phyloP scores from a whole-genome alignment of 1,139 yeast species.

The Saccharomycopsis crataegensis region DNA sequence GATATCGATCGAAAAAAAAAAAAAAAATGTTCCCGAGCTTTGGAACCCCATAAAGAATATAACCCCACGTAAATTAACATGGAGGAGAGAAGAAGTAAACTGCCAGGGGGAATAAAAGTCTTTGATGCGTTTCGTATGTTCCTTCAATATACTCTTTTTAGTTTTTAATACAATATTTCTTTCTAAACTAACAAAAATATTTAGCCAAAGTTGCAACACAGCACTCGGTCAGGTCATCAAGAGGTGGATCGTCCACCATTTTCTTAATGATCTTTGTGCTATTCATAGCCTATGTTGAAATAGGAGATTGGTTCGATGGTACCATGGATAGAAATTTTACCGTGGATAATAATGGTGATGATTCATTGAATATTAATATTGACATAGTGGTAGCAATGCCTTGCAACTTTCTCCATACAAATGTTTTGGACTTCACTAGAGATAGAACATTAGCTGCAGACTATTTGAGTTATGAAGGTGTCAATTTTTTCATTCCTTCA shows the following conservation, averaged over 20 bases:
- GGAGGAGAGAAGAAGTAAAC: not conserved
- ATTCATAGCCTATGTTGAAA: constrained; percentile 75
- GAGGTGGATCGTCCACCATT: constrained; percentile 75
- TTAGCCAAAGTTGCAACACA: constrained; percentile 66
- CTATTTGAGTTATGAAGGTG: constrained; percentile 59
- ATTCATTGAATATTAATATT: constrained; percentile 60
- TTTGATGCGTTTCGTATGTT: constrained; percentile 69
- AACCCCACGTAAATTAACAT: no score
- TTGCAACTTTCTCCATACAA: constrained; percentile 67
- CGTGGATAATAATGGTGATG: constrained; percentile 58
- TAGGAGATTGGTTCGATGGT: constrained; percentile 84
- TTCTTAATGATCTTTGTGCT: constrained; percentile 52
- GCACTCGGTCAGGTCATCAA: constrained; percentile 62
- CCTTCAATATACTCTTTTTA: not conserved
- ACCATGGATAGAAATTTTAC: constrained; percentile 68
- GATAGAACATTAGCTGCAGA: constrained; percentile 78
- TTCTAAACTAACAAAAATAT: not conserved
- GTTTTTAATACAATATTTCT: not conserved
- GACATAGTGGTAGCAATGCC: constrained; percentile 83
- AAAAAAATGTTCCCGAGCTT: no score
- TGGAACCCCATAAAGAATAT: no score
- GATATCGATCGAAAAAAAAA: no score
- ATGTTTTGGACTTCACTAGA: constrained; percentile 68
- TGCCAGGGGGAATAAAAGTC: constrained; percentile 37
- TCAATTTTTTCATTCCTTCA: constrained; percentile 46